Evolutionary conservation across 495 filamentous ascomycete genomes (phyloP).

Genomic region (Staphylotrichum longicolle): DNA sequence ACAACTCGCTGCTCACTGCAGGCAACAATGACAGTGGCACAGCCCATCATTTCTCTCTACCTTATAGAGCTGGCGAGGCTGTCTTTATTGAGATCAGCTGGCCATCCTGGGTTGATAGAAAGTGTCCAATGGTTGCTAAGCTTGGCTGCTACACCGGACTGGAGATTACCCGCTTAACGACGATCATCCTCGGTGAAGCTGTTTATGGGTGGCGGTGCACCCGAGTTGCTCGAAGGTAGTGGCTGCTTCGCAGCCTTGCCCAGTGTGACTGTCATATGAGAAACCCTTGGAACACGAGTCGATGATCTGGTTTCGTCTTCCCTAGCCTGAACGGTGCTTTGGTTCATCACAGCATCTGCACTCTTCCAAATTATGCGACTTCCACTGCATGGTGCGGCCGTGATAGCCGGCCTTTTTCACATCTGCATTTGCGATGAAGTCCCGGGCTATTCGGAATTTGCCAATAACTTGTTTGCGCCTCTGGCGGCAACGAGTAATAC

Average conservation of each 20-base stretch:
- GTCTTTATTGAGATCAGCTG: background rate
- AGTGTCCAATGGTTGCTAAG: slow-evolving; percentile 1
- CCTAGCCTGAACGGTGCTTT: background rate
- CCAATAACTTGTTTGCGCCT: slow-evolving; percentile 1
- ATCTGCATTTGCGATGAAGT: slow-evolving; percentile 5
- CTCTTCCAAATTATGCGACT: background rate
- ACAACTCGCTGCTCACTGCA: background rate
- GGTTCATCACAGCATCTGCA: background rate
- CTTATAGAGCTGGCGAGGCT: too few species aligned
- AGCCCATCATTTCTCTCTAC: background rate
- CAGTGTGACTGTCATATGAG: background rate
- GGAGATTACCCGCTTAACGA: slow-evolving; percentile 2
- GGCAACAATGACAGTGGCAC: background rate
- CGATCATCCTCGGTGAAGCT: background rate
- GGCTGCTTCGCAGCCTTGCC: background rate
- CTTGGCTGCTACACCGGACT: slow-evolving; percentile 1
- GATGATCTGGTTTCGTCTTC: background rate
- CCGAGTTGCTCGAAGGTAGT: background rate
- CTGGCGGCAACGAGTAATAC: slow-evolving; percentile 5
- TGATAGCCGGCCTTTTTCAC: slow-evolving; percentile 1
- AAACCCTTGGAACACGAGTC: background rate
- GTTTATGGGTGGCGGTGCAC: background rate
- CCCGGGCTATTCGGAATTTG: slow-evolving; percentile 7
- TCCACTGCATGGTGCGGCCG: background rate
- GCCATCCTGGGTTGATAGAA: background rate